A percentile compares a stretch with the other conserved stretches of the same genome.
Conservation (phyloP, 306 rosid genomes). For the Rubus idaeus region DNA sequence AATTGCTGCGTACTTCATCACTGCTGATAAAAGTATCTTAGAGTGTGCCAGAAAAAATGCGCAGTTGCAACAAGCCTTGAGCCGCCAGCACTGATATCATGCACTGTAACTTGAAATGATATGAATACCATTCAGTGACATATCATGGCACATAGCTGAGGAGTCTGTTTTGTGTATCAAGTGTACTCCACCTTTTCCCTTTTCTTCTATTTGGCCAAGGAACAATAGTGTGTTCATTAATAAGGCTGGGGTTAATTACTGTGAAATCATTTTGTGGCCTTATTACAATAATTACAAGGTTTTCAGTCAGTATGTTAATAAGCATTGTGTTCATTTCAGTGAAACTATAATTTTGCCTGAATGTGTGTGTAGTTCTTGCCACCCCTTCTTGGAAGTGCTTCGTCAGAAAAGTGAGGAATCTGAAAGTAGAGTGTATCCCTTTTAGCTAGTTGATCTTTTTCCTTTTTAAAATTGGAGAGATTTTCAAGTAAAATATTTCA, state of each 20-base stretch:
- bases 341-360: too few species aligned
- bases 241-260: background rate
- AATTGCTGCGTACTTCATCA: conserved; percentile 72
- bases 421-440: background rate
- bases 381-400: background rate
- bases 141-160: background rate
- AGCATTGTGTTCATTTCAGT: background rate
- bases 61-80: conserved; percentile 57
- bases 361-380: background rate
- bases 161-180: conserved; percentile 4
- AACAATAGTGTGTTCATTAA: background rate
- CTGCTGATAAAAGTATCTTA: conserved; percentile 80
- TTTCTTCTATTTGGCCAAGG: conserved; percentile 6
- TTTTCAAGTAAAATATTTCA: background rate
- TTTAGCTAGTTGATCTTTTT: too few species aligned
- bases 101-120: background rate
- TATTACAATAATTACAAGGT: background rate
- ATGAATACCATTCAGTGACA: background rate
- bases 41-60: conserved; percentile 88
- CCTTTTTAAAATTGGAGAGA: background rate
- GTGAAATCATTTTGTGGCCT: background rate
- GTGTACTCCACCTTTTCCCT: background rate
- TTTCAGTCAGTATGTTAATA: background rate
- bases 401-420: too few species aligned
- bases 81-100: conserved; percentile 37